phyloP scores from a whole-genome alignment of 78 protist genomes.

The Dictyostelium citrinum region DNA sequence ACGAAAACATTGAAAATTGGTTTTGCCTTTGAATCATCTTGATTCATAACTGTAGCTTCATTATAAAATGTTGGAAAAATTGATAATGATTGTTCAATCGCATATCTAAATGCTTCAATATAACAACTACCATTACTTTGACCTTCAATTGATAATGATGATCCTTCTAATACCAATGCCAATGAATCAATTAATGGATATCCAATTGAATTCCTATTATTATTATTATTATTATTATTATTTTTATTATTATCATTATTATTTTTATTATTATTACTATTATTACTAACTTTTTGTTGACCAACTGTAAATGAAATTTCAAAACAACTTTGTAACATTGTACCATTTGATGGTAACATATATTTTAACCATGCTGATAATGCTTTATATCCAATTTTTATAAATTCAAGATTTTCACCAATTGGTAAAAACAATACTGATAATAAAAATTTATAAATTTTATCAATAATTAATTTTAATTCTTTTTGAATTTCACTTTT shows the following conservation, averaged over 20 bases:
- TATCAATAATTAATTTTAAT: background rate
- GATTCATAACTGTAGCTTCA: background rate
- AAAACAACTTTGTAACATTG: background rate
- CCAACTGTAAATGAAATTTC: background rate
- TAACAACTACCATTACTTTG: background rate
- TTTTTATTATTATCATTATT: too few species aligned
- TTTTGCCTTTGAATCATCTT: background rate
- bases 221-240: background rate
- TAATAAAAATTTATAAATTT: conserved; percentile 14
- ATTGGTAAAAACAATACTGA: background rate
- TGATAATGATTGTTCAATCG: background rate
- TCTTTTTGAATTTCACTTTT: background rate
- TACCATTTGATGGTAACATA: conserved; percentile 9
- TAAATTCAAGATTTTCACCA: background rate
- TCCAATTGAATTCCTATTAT: background rate
- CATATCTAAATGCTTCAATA: background rate
- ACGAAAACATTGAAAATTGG: conserved; percentile 43
- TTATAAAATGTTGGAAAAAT: conserved; percentile 1
- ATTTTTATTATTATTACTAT: background rate
- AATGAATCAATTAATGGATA: background rate
- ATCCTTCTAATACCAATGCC: background rate
- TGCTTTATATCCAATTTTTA: conserved; percentile 29
- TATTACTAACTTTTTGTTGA: background rate
- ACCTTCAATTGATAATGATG: background rate
- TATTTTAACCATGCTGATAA: conserved; percentile 17